Percentiles rank a stretch among this genome's conserved stretches.
Evolutionary conservation across 116 monocot genomes (phyloP).

Genomic region (Cymodocea nodosa): DNA sequence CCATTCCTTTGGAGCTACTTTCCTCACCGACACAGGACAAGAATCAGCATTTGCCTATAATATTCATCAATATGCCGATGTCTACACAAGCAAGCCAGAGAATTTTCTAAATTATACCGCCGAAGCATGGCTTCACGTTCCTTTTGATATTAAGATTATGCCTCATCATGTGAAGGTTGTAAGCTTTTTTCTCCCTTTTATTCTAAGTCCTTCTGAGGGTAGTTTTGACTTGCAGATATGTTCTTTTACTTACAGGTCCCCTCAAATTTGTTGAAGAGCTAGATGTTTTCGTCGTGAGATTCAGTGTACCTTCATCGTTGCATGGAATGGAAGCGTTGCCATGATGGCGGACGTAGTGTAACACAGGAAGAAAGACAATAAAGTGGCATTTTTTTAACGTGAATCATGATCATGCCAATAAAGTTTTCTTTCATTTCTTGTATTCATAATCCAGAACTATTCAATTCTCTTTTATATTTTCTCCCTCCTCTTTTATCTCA

Average conservation of each 20-base stretch:
- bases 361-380: too few species aligned
- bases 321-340: too few species aligned
- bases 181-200: too few species aligned
- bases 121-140: conserved; percentile 87
- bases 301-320: too few species aligned
- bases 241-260: conserved; percentile 27
- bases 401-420: too few species aligned
- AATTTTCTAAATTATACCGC: conserved; percentile 61
- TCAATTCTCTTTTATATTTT: too few species aligned
- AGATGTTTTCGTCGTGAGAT: background rate
- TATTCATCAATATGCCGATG: conserved; percentile 94
- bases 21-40: conserved; percentile 86
- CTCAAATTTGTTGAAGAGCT: conserved; percentile 29
- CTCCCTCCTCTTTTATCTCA: too few species aligned
- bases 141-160: conserved; percentile 93
- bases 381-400: too few species aligned
- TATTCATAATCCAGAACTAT: too few species aligned
- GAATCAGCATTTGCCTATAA: conserved; percentile 90
- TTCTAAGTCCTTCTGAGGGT: background rate
- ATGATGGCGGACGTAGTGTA: too few species aligned
- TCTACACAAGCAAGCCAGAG: conserved; percentile 91
- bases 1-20: conserved; percentile 70
- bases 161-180: conserved; percentile 91
- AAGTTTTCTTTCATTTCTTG: too few species aligned
- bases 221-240: background rate